A percentile compares a stretch with the other conserved stretches of the same genome.
These are phyloP conservation scores for Prunus salicina DNA, from an alignment of 306 rosid genomes.

Conservation along the genomic window DNA sequence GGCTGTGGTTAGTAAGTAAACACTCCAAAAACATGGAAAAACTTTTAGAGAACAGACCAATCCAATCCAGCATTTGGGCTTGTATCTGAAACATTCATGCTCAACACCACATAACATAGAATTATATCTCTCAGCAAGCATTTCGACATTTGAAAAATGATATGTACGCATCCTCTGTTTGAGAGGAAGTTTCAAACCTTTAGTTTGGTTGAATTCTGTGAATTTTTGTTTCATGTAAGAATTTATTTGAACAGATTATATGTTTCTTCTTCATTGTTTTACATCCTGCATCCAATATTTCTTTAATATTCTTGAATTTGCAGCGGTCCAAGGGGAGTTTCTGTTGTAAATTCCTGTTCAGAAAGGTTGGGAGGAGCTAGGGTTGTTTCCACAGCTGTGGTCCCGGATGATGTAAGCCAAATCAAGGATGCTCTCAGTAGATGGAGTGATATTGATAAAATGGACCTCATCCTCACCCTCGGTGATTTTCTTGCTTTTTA, in stretches of 20 bases:
- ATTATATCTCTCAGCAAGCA: neutral
- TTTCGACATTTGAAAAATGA: neutral
- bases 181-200: neutral
- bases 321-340: slow-evolving; percentile 95
- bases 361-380: slow-evolving; percentile 82
- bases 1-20: neutral
- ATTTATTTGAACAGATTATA: neutral
- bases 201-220: neutral
- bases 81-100: neutral
- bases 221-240: neutral
- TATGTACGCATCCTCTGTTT: neutral
- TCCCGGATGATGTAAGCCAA: slow-evolving; percentile 67
- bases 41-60: neutral
- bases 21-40: neutral
- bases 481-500: slow-evolving; percentile 41
- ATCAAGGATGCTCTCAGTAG: slow-evolving; percentile 60
- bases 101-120: neutral
- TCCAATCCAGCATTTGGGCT: neutral
- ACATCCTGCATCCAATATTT: neutral
- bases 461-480: slow-evolving; percentile 89
- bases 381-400: slow-evolving; percentile 69
- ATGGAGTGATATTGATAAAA: slow-evolving; percentile 75
- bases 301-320: slow-evolving; percentile 9
- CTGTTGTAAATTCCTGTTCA: slow-evolving; percentile 73
- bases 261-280: neutral